Conservation (phyloP, 352 stramenopile genomes). For the Globisporangium viniferum region DNA sequence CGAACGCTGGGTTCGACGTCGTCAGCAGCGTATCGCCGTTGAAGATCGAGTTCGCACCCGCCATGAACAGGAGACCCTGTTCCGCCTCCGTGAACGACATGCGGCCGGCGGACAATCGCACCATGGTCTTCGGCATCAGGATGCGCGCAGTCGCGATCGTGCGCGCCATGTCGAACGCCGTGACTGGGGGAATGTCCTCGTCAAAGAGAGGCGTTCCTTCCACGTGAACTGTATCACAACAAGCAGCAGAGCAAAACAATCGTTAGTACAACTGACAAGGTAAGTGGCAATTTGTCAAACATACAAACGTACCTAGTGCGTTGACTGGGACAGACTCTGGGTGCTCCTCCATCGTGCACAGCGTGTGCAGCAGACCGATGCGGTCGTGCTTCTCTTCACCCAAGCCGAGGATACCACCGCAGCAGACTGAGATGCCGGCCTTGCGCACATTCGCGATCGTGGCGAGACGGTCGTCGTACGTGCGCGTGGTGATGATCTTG, state of each 20-base stretch:
- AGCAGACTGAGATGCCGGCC: slow-evolving; percentile 97
- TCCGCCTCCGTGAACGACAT: slow-evolving; percentile 96
- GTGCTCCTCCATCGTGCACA: slow-evolving; percentile 95
- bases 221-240: slow-evolving; percentile 75
- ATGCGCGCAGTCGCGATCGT: slow-evolving; percentile 97
- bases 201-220: slow-evolving; percentile 94
- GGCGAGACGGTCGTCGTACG: slow-evolving; percentile 95
- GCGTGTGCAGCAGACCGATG: slow-evolving; percentile 93
- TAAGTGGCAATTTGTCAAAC: not conserved
- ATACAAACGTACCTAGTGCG: slow-evolving; percentile 53
- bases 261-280: not conserved
- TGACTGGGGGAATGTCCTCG: slow-evolving; percentile 80
- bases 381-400: slow-evolving; percentile 94
- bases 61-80: slow-evolving; percentile 97
- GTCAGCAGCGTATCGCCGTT: slow-evolving; percentile 98
- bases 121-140: slow-evolving; percentile 97
- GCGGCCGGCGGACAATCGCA: slow-evolving; percentile 94
- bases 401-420: slow-evolving; percentile 95
- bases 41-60: slow-evolving; percentile 98
- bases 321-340: slow-evolving; percentile 97
- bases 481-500: slow-evolving; percentile 95
- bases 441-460: slow-evolving; percentile 97
- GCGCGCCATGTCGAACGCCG: slow-evolving; percentile 97
- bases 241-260: not conserved
- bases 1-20: slow-evolving; percentile 95